Conservation (phyloP, 1,139 yeast species). For the Geotrichum carabidarum region DNA sequence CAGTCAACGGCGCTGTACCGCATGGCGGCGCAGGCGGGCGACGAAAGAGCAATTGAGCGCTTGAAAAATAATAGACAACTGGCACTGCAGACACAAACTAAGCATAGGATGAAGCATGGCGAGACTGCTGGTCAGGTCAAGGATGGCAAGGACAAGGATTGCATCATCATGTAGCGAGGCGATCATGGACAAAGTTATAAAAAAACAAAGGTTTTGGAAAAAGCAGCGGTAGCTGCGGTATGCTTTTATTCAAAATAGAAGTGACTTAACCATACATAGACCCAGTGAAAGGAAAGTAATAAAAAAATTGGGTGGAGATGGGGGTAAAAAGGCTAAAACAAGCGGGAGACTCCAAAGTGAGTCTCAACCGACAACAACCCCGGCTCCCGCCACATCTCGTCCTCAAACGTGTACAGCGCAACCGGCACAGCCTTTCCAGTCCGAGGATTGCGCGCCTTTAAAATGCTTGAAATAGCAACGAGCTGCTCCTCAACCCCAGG, state of each 20-base stretch:
- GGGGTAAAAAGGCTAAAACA: background rate
- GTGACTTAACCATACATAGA: too few relatives aligned
- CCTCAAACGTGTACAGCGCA: constrained; percentile 24
- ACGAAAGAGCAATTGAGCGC: constrained; percentile 53
- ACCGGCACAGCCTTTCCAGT: constrained; percentile 12
- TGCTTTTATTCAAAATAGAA: too few relatives aligned
- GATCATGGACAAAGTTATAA: background rate
- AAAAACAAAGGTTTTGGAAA: too few relatives aligned
- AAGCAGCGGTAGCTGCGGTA: too few relatives aligned
- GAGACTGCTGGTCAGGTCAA: constrained; percentile 14
- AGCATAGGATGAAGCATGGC: constrained; percentile 17
- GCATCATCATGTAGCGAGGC: constrained; percentile 40
- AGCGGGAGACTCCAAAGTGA: constrained; percentile 26
- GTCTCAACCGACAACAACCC: constrained; percentile 28
- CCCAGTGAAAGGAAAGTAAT: background rate
- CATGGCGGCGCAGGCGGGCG: constrained; percentile 69
- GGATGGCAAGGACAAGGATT: constrained; percentile 35
- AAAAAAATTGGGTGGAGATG: background rate
- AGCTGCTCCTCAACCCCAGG: constrained; percentile 53
- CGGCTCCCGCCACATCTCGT: constrained; percentile 31
- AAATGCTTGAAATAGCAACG: constrained; percentile 45
- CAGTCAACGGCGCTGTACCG: constrained; percentile 72
- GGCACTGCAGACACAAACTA: constrained; percentile 19
- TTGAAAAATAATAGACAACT: constrained; percentile 26
- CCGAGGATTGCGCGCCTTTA: constrained; percentile 24